These are phyloP conservation scores for Amanita jacksonii DNA, from an alignment of 768 basidiomycete species.

Conservation along the genomic window DNA sequence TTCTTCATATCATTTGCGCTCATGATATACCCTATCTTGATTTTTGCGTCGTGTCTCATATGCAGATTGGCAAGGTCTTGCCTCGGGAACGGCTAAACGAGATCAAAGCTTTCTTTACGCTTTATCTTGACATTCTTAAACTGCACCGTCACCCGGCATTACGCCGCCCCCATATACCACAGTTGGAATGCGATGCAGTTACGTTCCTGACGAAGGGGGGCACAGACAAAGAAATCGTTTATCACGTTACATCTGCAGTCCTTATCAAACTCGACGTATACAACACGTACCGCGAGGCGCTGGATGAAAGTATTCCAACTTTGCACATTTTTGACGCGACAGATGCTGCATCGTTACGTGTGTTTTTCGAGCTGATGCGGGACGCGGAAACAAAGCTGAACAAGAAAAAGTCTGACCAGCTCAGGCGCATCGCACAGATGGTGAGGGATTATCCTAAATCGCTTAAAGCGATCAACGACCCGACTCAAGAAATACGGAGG, in stretches of 20 bases:
- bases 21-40: conserved; percentile 19
- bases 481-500: conserved; percentile 12
- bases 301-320: conserved; percentile 10
- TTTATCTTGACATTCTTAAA: conserved; percentile 15
- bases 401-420: conserved; percentile 13
- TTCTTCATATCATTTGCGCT: conserved; percentile 16
- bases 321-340: conserved; percentile 7
- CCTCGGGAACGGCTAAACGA: conserved; percentile 8
- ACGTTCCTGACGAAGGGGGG: neutral
- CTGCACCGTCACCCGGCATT: conserved; percentile 3
- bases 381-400: conserved; percentile 15
- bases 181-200: conserved; percentile 8
- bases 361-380: conserved; percentile 14
- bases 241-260: conserved; percentile 9
- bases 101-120: conserved; percentile 12
- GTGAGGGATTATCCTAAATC: conserved; percentile 13
- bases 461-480: conserved; percentile 11
- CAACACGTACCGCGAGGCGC: conserved; percentile 8
- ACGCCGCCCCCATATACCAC: conserved; percentile 8
- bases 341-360: conserved; percentile 8
- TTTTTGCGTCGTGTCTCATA: conserved; percentile 14
- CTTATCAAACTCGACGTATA: conserved; percentile 11
- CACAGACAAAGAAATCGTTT: neutral
- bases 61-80: conserved; percentile 11
- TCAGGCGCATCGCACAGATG: conserved; percentile 15